Percentiles rank a stretch among this genome's conserved stretches.
phyloP scores from a whole-genome alignment of 192 early-diverging fungal genomes.

The Coemansia biformis region DNA sequence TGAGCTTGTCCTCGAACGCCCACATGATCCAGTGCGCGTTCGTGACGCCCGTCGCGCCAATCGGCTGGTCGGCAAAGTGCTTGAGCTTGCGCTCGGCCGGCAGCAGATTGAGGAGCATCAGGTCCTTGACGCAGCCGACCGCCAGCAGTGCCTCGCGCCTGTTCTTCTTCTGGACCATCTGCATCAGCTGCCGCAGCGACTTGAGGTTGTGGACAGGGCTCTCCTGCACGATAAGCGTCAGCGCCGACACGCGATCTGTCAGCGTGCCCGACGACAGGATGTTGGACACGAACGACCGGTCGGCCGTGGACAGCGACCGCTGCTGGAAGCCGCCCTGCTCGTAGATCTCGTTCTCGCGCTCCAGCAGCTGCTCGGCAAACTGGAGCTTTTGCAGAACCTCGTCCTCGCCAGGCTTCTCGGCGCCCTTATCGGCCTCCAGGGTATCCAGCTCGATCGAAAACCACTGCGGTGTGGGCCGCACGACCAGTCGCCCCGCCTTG shows the following conservation, averaged over 20 bases:
- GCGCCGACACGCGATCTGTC: constrained; percentile 87
- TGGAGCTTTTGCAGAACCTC: constrained; percentile 30
- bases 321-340: constrained; percentile 46
- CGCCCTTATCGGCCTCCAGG: constrained; percentile 7
- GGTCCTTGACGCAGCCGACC: constrained; percentile 83
- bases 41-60: constrained; percentile 55
- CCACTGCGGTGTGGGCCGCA: constrained; percentile 38
- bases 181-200: constrained; percentile 68
- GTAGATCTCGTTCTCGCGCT: constrained; percentile 58
- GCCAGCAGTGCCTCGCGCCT: constrained; percentile 81
- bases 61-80: constrained; percentile 90
- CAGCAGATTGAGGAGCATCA: constrained; percentile 72
- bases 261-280: constrained; percentile 89
- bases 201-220: constrained; percentile 78
- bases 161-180: constrained; percentile 87
- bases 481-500: constrained; percentile 17
- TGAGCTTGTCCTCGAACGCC: constrained; percentile 92
- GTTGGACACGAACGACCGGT: constrained; percentile 79
- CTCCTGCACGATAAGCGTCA: constrained; percentile 88
- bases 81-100: constrained; percentile 79
- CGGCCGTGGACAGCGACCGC: constrained; percentile 64
- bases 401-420: constrained; percentile 30
- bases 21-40: constrained; percentile 78
- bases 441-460: constrained; percentile 15
- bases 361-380: constrained; percentile 59